phyloP scores from a whole-genome alignment of 352 stramenopile species.

The Phytophthora palmivora region DNA sequence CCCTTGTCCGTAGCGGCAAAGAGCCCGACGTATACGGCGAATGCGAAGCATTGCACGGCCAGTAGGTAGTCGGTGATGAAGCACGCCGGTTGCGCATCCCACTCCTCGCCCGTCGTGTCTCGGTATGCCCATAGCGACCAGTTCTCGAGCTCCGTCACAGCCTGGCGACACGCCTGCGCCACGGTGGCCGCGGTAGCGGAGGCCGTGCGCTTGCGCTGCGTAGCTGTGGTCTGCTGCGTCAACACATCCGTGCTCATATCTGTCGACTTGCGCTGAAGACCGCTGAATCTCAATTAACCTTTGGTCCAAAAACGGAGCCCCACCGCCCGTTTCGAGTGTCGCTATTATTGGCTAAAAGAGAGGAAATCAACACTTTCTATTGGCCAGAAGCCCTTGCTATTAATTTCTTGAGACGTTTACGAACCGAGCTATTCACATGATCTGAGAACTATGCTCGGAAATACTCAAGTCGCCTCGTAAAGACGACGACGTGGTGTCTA shows the following conservation, averaged over 20 bases:
- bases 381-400: not conserved
- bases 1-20: constrained; percentile 63
- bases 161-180: constrained; percentile 66
- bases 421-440: not conserved
- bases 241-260: constrained; percentile 16
- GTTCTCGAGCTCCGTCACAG: constrained; percentile 75
- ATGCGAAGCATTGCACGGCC: constrained; percentile 85
- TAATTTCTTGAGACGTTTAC: not conserved
- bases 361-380: not conserved
- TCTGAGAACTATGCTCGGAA: too few relatives aligned
- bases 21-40: constrained; percentile 81
- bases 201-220: constrained; percentile 32
- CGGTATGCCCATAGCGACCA: constrained; percentile 85
- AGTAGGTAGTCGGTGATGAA: constrained; percentile 91
- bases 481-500: not conserved
- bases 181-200: constrained; percentile 40
- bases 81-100: constrained; percentile 86
- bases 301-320: not conserved
- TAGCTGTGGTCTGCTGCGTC: constrained; percentile 13
- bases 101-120: constrained; percentile 79
- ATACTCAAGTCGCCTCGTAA: not conserved
- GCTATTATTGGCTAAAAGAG: constrained; percentile 1
- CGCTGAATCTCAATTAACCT: not conserved
- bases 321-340: constrained; percentile 11
- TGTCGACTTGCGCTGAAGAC: not conserved